Evolutionary conservation across 768 basidiomycete species (phyloP), one percentile per base, ranked within the genome.

Genomic region (Daedaleopsis sinensis): DNA sequence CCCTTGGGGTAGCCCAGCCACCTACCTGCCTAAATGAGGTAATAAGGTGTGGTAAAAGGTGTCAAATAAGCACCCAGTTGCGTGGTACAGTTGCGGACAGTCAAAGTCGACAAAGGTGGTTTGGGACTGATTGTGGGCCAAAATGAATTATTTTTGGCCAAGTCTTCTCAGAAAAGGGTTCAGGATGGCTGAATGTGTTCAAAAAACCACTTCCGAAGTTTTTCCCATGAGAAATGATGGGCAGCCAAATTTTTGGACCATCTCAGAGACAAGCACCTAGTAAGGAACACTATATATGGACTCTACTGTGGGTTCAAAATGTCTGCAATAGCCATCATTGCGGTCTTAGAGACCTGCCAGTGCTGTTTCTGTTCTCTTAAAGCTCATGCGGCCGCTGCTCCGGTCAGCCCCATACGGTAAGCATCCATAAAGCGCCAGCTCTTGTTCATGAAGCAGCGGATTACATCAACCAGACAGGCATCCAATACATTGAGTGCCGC

Each of bases 401-500:
- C n/a, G n/a, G n/a, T n/a, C n/a, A n/a, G n/a, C n/a, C n/a, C n/a
- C n/a, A n/a, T n/a, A n/a, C n/a, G n/a, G n/a, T n/a, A n/a, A n/a
- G n/a, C n/a, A n/a, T n/a, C n/a, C n/a, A 77, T 72, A 55, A 77
- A 80, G 1, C 68, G 36, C 72, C 71, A 77, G 0, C 76, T 70
- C 1, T 67, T 54, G 47, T 78, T 77, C 55, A 79, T 72, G 58
- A 79, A 80, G 8, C 70, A 63, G 1, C 62, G 61, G 32, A 78
- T 76, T 11, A 77, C 71, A 5, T 79, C 73, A n/a, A 66, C 60
- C 11, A 76, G 75, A 63, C 79, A 79, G 10, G 70, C 65, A 61
- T 78, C 67, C 7, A 80, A 69, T 13, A 65, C 69, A 42, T 73
- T 47, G 3, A 64, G 23, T 2, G 65, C 69, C 1, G 66, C 63